Percentiles rank a stretch among this genome's conserved stretches.
Conservation (phyloP, 208 protist species). For the Trypanosoma boissoni region DNA sequence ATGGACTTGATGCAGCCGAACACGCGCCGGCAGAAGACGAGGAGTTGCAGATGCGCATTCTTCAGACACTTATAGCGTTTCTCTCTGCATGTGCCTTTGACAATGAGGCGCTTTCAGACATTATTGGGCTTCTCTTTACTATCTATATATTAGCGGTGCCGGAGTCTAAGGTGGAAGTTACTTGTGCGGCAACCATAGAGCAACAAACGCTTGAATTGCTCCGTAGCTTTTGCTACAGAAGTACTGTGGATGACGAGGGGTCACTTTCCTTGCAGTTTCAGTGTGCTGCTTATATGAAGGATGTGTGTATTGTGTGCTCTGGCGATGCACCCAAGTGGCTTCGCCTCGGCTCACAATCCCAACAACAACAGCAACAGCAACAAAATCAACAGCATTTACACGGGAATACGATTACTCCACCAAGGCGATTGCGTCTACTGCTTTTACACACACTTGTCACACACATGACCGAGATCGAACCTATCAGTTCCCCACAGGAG, state of each 20-base stretch:
- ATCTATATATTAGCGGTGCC: constrained; percentile 44
- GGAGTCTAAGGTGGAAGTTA: constrained; percentile 60
- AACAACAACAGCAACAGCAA: too few species aligned
- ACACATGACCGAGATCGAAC: constrained; percentile 27
- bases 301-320: constrained; percentile 47
- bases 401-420: not conserved
- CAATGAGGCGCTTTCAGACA: constrained; percentile 35
- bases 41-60: constrained; percentile 49
- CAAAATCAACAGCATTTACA: too few species aligned
- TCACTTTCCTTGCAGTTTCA: constrained; percentile 51
- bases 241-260: constrained; percentile 2
- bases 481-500: constrained; percentile 6
- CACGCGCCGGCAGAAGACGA: constrained; percentile 29
- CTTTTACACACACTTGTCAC: constrained; percentile 30
- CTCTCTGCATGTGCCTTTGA: constrained; percentile 48
- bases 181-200: constrained; percentile 58
- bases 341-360: constrained; percentile 9
- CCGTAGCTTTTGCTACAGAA: constrained; percentile 19
- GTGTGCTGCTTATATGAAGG: constrained; percentile 52
- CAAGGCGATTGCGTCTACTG: constrained; percentile 36
- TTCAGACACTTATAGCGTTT: constrained; percentile 52
- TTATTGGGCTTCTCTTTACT: constrained; percentile 52
- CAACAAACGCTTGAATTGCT: constrained; percentile 46
- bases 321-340: constrained; percentile 32
- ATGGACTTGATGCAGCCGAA: not conserved